Base-by-base conservation (phyloP, 2,329 filamentous ascomycete species). In the Talaromyces sp. region DNA sequence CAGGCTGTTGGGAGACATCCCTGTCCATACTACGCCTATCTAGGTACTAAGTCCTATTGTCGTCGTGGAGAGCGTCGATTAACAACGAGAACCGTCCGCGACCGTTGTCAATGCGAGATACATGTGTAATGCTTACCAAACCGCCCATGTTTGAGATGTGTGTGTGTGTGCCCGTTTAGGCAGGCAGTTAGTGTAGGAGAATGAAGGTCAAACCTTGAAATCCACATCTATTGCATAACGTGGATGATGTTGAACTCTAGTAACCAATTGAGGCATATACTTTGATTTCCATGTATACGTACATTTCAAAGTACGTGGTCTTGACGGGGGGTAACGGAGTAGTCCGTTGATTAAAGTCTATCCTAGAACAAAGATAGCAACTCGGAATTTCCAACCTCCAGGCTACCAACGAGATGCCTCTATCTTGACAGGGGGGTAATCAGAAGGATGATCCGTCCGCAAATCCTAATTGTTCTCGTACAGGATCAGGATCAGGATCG, bases 91-190 rank as follows among this genome's bases (percentile, higher is more conserved):
- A 27, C 3, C 30, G 32, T 37, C 22, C 49, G 17, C 10, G 17
- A 27, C 14, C 41, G 36, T 43, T 47, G 40, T 41, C 47, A 49
- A 43, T 51, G 43, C 39, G 20, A 30, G 47, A 49, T 45, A 48
- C n/a, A n/a, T n/a, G n/a, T 37, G 46, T 49, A 46, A 54, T 49
- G 51, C 47, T 48, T 40, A 48, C 49, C 33, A 56, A 53, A 32
- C 9, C 7, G 10, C 6, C 22, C 20, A 37, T 29, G 39, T 43
- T 29, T 36, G 48, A 17, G 33, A 47, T 35, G 20, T 22, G 19
- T 10, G 16, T 40, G 24, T 16, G 20, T 14, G 3, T n/a, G n/a
- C 57, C 54, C 16, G n/a, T 55, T 51, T 56, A 58, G 58, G 58
- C 52, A 61, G 46, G 57, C 50, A 24, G 5, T 19, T 40, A 59